These are phyloP conservation scores for Eutrema heterophyllum DNA, from an alignment of 345 rosid species.

Conservation along the genomic window DNA sequence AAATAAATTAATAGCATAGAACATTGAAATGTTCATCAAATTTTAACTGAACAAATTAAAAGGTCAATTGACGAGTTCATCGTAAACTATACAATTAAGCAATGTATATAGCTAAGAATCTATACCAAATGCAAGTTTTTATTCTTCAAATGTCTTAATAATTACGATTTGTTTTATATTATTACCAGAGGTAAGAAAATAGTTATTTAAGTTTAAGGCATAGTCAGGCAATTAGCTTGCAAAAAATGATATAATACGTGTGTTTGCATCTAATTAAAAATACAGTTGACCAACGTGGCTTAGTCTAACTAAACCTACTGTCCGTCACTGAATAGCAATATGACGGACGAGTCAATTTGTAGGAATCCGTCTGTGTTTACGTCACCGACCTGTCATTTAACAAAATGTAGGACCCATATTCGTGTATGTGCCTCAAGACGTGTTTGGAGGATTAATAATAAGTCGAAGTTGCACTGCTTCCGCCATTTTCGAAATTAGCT, in stretches of 20 bases:
- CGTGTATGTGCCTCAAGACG: slow-evolving; percentile 15
- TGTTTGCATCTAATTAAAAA: background rate
- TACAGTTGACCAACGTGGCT: slow-evolving; percentile 24
- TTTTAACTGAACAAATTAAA: background rate
- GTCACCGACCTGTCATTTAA: background rate
- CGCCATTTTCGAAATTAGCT: background rate
- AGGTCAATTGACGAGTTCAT: background rate
- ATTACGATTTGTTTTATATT: background rate
- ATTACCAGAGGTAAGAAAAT: background rate
- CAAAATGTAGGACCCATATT: slow-evolving; percentile 13
- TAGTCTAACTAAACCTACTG: background rate
- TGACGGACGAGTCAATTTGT: background rate
- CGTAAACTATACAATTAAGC: background rate
- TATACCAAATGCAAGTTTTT: background rate
- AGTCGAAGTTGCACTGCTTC: background rate
- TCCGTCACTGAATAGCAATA: background rate
- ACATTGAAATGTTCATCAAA: background rate
- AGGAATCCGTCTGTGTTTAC: background rate
- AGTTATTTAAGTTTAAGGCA: background rate
- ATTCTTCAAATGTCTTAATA: background rate
- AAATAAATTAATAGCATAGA: background rate
- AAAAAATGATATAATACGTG: background rate
- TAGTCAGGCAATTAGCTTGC: background rate
- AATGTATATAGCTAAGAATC: slow-evolving; percentile 2
- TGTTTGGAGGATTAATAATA: slow-evolving; percentile 1